Base-by-base conservation (phyloP, 208 protist species). In the Crithidia expoeki region DNA sequence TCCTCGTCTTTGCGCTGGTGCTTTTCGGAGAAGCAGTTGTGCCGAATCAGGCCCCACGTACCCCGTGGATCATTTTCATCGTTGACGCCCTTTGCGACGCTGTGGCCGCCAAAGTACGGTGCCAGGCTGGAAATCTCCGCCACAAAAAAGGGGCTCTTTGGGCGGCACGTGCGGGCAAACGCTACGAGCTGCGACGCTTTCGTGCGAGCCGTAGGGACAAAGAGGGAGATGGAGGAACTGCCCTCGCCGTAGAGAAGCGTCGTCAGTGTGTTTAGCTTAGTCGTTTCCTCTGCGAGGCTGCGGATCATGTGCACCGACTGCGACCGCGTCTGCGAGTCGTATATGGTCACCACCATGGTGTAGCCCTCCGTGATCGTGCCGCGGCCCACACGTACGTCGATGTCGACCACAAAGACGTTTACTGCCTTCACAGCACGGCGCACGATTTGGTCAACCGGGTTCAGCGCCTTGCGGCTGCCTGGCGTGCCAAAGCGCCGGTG, bases 301-400 rank as follows among this genome's bases (percentile, higher is more conserved):
- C 92, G 87, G 72, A 96, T 96, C 81, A 87, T 91, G 76, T 95
- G 89, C 55, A 95, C 81, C 44, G 89, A 80, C 65, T 96, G 89
- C 17, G 84, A 60, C 57, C 88, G 74, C 46, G 84, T 87, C 64
- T 94, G 86, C n/a, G 87, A 89, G 70, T 94, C 86, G 67, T 93
- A 96, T 67, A 96, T 92, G 50, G 89, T 96, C 30, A 93, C 92
- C 71, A 95, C 86, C 92, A 96, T 96, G 28, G 92, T 96, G 80
- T 86, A 83, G n/a, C 92, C 92, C 50, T 96, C 89, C 11, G 83
- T 68, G 56, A 96, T 95, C 4, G 92, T 94, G 28, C 92, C 92
- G 61, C 91, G 91, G 10, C 92, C 92, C 16, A 96, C 88, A 11
- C 92, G 80, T 25, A 94, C 85, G 64, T 96, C 83, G 55, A 96